These are phyloP conservation scores for Trichoderma pleuroti DNA, from an alignment of 2,329 filamentous ascomycete species.

Conservation along the genomic window DNA sequence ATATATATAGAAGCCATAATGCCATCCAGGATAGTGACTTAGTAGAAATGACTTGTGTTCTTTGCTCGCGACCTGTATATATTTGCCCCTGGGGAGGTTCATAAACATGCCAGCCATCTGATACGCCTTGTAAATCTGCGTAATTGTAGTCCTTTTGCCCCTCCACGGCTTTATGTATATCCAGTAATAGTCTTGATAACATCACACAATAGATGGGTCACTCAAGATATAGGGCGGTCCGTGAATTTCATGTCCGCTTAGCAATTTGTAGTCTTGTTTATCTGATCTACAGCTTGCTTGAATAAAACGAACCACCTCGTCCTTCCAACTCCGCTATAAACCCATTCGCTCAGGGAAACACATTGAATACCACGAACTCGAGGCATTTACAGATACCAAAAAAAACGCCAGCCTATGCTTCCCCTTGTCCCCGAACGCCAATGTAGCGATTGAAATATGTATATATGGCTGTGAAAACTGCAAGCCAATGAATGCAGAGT, in stretches of 20 bases:
- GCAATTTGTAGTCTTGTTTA: not conserved
- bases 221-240: not conserved
- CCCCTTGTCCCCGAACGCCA: not conserved
- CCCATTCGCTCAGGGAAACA: not conserved
- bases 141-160: not conserved
- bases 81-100: not conserved
- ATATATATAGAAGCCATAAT: not conserved
- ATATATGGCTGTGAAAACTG: not conserved
- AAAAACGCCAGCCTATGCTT: not conserved
- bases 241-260: not conserved
- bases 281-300: not conserved
- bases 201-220: not conserved
- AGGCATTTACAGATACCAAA: not conserved
- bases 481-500: no score
- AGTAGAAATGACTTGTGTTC: not conserved
- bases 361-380: not conserved
- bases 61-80: not conserved
- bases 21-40: not conserved
- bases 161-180: not conserved
- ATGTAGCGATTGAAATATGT: not conserved
- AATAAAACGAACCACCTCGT: not conserved
- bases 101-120: not conserved
- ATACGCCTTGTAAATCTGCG: not conserved
- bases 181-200: not conserved
- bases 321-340: not conserved